Evolutionary conservation across 2,329 filamentous ascomycete species (phyloP), one percentile per base, ranked within the genome.

Genomic region (Venturia oleaginea): DNA sequence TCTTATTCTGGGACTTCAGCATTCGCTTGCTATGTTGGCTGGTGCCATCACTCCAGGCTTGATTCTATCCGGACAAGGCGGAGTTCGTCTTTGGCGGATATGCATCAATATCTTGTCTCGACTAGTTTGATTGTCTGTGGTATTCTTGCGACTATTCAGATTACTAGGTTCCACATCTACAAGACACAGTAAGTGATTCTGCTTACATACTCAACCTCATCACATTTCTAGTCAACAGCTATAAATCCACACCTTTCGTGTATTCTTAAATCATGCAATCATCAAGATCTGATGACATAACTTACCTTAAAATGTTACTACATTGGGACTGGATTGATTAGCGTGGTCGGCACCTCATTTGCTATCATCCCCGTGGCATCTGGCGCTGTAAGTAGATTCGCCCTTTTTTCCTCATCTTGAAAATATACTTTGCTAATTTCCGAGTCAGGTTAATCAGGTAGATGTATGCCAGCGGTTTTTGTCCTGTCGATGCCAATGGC

Each of bases 291-390:
- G 34, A 43, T 4, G 19, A 43, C 4, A 4, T 13, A 43, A 17
- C 42, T 43, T 4, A 43, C 42, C 4, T 13, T 6, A 17, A 8
- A 8, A 27, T 8, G 51, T 24, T 65, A 65, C 73, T 90, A 85
- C 68, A 76, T 92, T 66, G 89, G 91, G 15, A 94, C 91, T 0
- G 91, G 91, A 2, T 77, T 94, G 30, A 86, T 94, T 65, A 91
- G 88, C 0, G 91, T 92, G 3, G 88, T 91, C 4, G 89, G 88
- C 17, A 88, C 91, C n/a, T 90, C 88, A 0, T 93, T 93, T 72
- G 82, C 88, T 59, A 87, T 89, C 67, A 90, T 92, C 66, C 84
- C 88, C 3, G 85, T 92, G 37, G 88, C 89, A 1, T 83, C 83
- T 40, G 88, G 89, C 59, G 88, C 86, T 37, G 34, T 37, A 10